These are phyloP conservation scores for Penicillium robsamsonii DNA, from an alignment of 495 filamentous ascomycete genomes.

Conservation along the genomic window DNA sequence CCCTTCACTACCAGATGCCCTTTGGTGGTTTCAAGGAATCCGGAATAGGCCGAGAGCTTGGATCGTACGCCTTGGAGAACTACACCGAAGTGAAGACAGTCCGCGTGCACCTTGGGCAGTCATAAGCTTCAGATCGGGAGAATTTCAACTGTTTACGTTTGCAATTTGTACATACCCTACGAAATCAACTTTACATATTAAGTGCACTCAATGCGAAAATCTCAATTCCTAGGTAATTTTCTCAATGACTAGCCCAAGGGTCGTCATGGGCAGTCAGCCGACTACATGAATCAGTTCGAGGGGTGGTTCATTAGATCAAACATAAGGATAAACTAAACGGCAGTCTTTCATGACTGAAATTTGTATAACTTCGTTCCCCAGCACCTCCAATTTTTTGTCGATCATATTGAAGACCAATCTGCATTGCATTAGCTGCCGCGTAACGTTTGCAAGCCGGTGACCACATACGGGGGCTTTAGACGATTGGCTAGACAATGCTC, in stretches of 20 bases:
- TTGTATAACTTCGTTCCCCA: background rate
- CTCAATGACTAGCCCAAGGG: background rate
- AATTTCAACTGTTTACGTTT: background rate
- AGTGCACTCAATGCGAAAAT: background rate
- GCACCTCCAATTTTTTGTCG: background rate
- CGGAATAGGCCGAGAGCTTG: conserved; percentile 79
- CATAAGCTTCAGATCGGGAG: background rate
- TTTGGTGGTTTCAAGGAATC: conserved; percentile 91
- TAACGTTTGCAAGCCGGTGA: background rate
- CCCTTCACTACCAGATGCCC: conserved; percentile 58
- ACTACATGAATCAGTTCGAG: background rate
- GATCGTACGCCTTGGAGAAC: conserved; percentile 66
- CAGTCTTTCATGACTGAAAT: no score
- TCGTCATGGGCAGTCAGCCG: background rate
- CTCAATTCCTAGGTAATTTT: background rate
- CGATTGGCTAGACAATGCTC: background rate
- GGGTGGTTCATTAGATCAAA: background rate
- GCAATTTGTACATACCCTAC: background rate
- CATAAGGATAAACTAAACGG: background rate
- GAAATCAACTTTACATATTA: background rate
- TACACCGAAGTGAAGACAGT: conserved; percentile 72
- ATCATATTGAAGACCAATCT: conserved; percentile 1
- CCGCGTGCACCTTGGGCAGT: conserved; percentile 9
- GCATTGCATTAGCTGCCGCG: background rate
- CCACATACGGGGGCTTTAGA: background rate